Percentiles rank a stretch among this genome's conserved stretches.
Evolutionary conservation across 116 monocot species (phyloP).

Genomic region (Papilionanthe hybrid): DNA sequence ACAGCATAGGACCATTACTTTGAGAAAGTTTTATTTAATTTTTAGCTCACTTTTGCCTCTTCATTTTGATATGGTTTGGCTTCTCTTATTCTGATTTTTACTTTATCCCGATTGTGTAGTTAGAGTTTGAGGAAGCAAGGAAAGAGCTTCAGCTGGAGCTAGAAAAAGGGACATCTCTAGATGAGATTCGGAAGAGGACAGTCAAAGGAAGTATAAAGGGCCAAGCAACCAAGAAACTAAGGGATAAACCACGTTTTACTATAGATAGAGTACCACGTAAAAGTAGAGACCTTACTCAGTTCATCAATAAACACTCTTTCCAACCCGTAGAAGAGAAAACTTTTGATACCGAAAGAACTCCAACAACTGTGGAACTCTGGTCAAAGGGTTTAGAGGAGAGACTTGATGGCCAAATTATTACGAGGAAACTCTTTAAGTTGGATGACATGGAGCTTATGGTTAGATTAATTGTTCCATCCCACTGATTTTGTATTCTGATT

Average conservation of each 20-base stretch:
- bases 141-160: slow-evolving; percentile 63
- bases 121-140: slow-evolving; percentile 87
- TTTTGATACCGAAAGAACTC: slow-evolving; percentile 13
- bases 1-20: slow-evolving; percentile 16
- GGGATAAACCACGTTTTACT: slow-evolving; percentile 59
- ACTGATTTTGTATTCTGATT: slow-evolving; percentile 4
- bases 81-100: background rate
- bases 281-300: slow-evolving; percentile 60
- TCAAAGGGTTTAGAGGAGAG: slow-evolving; percentile 44
- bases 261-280: slow-evolving; percentile 64
- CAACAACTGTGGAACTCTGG: slow-evolving; percentile 45
- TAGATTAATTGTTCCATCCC: background rate
- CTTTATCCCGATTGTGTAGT: slow-evolving; percentile 26
- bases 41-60: background rate
- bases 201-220: slow-evolving; percentile 56
- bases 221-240: slow-evolving; percentile 51
- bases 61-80: background rate
- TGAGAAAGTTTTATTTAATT: background rate
- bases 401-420: slow-evolving; percentile 38
- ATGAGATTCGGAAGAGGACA: slow-evolving; percentile 45
- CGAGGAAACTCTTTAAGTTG: slow-evolving; percentile 65
- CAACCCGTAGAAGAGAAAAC: slow-evolving; percentile 26
- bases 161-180: slow-evolving; percentile 46
- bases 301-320: slow-evolving; percentile 45
- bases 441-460: slow-evolving; percentile 74